Evolutionary conservation across 1,284 basidiomycete species (phyloP).

Genomic region (Rhodotorula sp.): DNA sequence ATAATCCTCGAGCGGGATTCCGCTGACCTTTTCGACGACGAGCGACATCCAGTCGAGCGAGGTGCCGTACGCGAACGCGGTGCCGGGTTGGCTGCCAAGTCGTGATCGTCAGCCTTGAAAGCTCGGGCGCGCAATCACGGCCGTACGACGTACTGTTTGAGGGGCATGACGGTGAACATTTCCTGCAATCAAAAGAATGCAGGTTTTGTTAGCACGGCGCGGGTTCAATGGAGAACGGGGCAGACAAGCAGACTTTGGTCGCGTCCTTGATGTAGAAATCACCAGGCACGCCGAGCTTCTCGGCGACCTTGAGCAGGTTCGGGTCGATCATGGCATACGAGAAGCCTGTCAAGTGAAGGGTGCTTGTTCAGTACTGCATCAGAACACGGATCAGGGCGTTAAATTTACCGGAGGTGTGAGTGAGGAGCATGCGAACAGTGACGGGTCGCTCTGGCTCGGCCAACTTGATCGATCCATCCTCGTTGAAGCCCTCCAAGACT

Average conservation of each 20-base stretch:
- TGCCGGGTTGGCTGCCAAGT: background rate
- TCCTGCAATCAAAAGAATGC: background rate
- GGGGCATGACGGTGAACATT: background rate
- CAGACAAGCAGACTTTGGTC: background rate
- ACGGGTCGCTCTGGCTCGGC: background rate
- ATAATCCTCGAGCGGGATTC: conserved; percentile 14
- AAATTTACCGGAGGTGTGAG: conserved; percentile 13
- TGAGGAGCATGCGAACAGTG: conserved; percentile 20
- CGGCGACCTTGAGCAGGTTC: background rate
- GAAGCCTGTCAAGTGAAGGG: background rate
- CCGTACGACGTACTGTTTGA: background rate
- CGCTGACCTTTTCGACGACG: conserved; percentile 18
- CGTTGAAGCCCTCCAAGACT: conserved; percentile 9
- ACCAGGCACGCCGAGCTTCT: conserved; percentile 1
- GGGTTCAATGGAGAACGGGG: background rate
- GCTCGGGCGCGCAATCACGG: background rate
- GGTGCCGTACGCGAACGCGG: conserved; percentile 20
- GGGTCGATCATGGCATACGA: background rate
- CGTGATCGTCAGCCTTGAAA: background rate
- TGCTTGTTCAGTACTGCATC: background rate
- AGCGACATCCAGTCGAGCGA: conserved; percentile 27
- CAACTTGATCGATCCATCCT: conserved; percentile 2
- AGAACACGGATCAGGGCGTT: background rate
- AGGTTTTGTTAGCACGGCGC: no score
- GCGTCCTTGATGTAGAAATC: background rate